Conservation (phyloP, 768 basidiomycete species). For the Tylopilus vinaceipallidus region DNA sequence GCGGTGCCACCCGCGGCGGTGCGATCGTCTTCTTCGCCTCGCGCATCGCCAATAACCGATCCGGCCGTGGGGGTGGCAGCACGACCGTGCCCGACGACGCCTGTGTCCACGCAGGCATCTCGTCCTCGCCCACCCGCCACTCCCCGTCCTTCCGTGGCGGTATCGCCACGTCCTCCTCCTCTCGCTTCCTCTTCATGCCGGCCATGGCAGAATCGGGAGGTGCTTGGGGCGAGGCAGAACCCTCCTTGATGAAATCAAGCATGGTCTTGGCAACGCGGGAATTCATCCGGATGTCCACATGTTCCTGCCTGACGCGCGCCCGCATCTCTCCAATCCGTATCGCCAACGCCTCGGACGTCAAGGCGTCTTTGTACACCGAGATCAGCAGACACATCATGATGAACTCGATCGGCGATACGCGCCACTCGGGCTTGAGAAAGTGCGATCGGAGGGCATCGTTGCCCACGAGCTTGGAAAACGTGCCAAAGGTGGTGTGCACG, state of each 20-base stretch:
- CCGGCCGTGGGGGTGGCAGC: slow-evolving; percentile 18
- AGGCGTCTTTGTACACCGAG: slow-evolving; percentile 41
- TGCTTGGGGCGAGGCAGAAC: background rate
- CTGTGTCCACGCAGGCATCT: background rate
- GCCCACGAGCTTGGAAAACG: slow-evolving; percentile 45
- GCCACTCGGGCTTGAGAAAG: slow-evolving; percentile 42
- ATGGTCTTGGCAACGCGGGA: slow-evolving; percentile 52
- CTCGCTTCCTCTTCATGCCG: slow-evolving; percentile 26
- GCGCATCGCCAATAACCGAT: slow-evolving; percentile 12
- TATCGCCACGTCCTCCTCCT: slow-evolving; percentile 13
- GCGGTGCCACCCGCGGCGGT: slow-evolving; percentile 10
- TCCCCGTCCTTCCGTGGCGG: slow-evolving; percentile 17
- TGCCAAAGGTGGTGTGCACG: slow-evolving; percentile 43
- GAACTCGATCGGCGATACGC: slow-evolving; percentile 70
- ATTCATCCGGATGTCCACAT: slow-evolving; percentile 70
- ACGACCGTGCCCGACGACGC: background rate
- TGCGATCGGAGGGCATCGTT: slow-evolving; percentile 33
- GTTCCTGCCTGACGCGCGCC: slow-evolving; percentile 45
- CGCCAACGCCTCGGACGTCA: slow-evolving; percentile 41
- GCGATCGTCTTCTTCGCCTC: slow-evolving; percentile 22
- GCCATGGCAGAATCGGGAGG: background rate
- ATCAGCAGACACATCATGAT: slow-evolving; percentile 56
- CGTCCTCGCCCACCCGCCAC: slow-evolving; percentile 3
- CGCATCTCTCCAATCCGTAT: slow-evolving; percentile 52
- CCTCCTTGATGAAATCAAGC: slow-evolving; percentile 46